phyloP scores from a whole-genome alignment of 495 filamentous ascomycete genomes.

The Penicillium herquei region DNA sequence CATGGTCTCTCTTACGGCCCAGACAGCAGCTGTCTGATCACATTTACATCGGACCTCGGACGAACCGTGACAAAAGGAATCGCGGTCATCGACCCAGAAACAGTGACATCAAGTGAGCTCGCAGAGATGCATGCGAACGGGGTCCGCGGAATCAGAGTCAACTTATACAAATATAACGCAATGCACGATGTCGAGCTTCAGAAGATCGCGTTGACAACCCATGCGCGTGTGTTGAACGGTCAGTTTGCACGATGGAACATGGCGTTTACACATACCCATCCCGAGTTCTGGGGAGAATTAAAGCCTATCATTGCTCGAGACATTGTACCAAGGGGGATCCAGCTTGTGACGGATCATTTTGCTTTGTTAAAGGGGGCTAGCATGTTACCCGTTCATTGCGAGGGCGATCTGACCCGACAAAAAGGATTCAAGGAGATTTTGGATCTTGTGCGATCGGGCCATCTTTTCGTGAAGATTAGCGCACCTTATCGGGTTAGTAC shows the following conservation, averaged over 20 bases:
- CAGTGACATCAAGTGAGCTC: constrained; percentile 13
- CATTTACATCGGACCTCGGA: constrained; percentile 15
- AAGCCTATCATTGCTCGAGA: constrained; percentile 17
- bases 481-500: constrained; percentile 25
- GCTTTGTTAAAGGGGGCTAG: constrained; percentile 21
- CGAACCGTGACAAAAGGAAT: constrained; percentile 16
- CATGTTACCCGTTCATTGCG: constrained; percentile 12
- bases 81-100: constrained; percentile 24
- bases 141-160: constrained; percentile 24
- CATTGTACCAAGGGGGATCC: constrained; percentile 13
- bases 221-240: constrained; percentile 9
- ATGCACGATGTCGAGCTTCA: constrained; percentile 26
- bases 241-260: constrained; percentile 22
- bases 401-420: constrained; percentile 14
- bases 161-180: constrained; percentile 24
- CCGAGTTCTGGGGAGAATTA: constrained; percentile 23
- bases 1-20: constrained; percentile 28
- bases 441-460: constrained; percentile 17
- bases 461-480: constrained; percentile 26
- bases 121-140: constrained; percentile 18
- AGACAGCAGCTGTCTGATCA: constrained; percentile 17
- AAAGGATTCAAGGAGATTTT: constrained; percentile 19
- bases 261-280: constrained; percentile 27
- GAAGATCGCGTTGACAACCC: constrained; percentile 17
- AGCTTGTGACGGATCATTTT: constrained; percentile 27